These are phyloP conservation scores for Lodderomyces elongisporus DNA, from an alignment of 1,139 yeast species.

Conservation along the genomic window DNA sequence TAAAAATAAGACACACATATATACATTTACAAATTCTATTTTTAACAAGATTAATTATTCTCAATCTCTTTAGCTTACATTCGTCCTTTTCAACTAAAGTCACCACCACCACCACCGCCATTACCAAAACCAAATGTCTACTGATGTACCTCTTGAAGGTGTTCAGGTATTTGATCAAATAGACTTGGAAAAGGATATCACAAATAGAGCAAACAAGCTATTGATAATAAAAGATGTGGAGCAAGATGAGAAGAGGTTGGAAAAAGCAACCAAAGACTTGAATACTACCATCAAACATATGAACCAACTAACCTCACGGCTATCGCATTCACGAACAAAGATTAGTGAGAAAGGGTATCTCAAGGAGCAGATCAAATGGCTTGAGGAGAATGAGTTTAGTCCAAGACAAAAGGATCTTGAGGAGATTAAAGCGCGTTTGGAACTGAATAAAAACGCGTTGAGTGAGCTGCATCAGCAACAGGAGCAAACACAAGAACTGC, in stretches of 20 bases:
- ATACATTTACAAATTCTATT: too few relatives aligned
- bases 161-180: constrained; percentile 62
- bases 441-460: constrained; percentile 20
- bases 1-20: too few relatives aligned
- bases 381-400: constrained; percentile 48
- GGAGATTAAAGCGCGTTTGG: constrained; percentile 60
- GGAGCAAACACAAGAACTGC: neutral
- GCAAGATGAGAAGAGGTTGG: constrained; percentile 67
- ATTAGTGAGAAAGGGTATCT: constrained; percentile 61
- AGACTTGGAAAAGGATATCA: constrained; percentile 66
- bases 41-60: too few relatives aligned
- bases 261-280: constrained; percentile 52
- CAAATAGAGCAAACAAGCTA: constrained; percentile 61
- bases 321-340: constrained; percentile 52
- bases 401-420: constrained; percentile 54
- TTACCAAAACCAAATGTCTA: too few relatives aligned
- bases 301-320: constrained; percentile 40
- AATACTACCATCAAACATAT: constrained; percentile 36
- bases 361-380: constrained; percentile 49
- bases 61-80: too few relatives aligned
- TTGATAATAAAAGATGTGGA: constrained; percentile 62
- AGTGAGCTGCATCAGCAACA: constrained; percentile 3
- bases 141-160: too few relatives aligned
- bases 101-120: too few relatives aligned
- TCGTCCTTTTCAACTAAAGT: too few relatives aligned